Conservation (phyloP, 2,329 filamentous ascomycete species). For the Aphanocladium album region DNA sequence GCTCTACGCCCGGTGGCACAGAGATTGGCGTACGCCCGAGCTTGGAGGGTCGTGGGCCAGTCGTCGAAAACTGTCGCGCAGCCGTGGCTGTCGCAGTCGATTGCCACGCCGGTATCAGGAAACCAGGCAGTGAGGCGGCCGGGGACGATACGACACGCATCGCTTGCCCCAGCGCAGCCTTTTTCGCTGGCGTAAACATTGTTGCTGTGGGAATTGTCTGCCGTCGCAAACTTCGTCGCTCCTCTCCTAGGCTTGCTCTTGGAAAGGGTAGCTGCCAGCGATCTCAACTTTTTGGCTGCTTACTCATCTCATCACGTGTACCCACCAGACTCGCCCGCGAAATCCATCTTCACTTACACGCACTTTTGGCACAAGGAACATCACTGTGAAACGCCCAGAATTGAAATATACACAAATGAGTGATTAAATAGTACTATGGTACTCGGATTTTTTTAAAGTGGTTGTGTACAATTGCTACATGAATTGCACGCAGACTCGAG, state of each 20-base stretch:
- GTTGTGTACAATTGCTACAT: conserved; percentile 27
- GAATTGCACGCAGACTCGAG: conserved; percentile 30
- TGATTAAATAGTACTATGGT: conserved; percentile 24
- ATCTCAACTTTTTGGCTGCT: conserved; percentile 25
- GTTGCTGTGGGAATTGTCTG: conserved; percentile 27
- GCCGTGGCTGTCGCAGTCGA: conserved; percentile 17
- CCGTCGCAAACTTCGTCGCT: conserved; percentile 7
- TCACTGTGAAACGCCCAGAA: neutral
- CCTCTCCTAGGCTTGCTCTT: neutral
- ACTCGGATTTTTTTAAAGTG: conserved; percentile 26
- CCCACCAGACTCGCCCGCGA: neutral
- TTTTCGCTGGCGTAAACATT: conserved; percentile 63
- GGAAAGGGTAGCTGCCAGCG: neutral
- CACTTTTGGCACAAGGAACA: neutral
- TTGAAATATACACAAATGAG: neutral
- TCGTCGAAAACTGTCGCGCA: conserved; percentile 61
- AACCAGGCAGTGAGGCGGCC: conserved; percentile 57
- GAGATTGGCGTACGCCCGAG: conserved; percentile 77
- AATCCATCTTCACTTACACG: neutral
- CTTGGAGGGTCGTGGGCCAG: conserved; percentile 65
- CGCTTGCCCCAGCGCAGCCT: conserved; percentile 55
- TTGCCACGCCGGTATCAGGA: conserved; percentile 69
- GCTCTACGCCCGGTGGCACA: conserved; percentile 76
- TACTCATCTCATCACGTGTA: conserved; percentile 31
- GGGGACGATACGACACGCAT: conserved; percentile 37